Conservation (phyloP, 2,329 filamentous ascomycete species). For the Alternaria alternata region DNA sequence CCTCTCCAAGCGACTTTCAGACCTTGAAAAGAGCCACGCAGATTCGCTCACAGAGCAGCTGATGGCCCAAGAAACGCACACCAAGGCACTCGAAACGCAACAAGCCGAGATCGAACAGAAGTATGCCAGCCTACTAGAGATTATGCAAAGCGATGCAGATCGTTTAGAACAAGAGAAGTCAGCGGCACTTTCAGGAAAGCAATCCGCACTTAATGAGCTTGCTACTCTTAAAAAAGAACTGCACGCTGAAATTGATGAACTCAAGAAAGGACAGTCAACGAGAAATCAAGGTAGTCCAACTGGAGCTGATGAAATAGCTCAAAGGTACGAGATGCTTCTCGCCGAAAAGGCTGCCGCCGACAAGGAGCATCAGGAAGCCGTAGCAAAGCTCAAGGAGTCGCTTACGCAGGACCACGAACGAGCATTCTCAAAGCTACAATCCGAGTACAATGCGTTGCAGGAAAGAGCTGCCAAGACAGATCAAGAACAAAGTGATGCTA, state of each 20-base stretch:
- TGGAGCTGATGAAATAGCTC: conserved; percentile 30
- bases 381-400: conserved; percentile 36
- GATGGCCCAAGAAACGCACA: conserved; percentile 30
- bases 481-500: conserved; percentile 43
- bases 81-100: conserved; percentile 34
- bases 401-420: conserved; percentile 39
- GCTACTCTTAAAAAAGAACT: conserved; percentile 33
- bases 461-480: conserved; percentile 34
- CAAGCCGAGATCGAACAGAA: conserved; percentile 43
- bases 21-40: conserved; percentile 33
- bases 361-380: conserved; percentile 39
- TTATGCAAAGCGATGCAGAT: conserved; percentile 34
- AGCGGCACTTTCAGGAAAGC: conserved; percentile 30
- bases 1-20: conserved; percentile 29
- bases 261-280: conserved; percentile 31
- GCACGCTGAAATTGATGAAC: conserved; percentile 24
- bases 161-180: conserved; percentile 42
- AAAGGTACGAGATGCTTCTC: conserved; percentile 38
- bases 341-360: conserved; percentile 39
- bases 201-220: conserved; percentile 39
- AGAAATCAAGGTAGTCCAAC: conserved; percentile 26
- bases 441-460: conserved; percentile 34
- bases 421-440: conserved; percentile 33
- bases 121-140: conserved; percentile 40
- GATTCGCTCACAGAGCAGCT: conserved; percentile 26